Conservation (phyloP, 2,329 filamentous ascomycete species). For the Westerdykella ornata region DNA sequence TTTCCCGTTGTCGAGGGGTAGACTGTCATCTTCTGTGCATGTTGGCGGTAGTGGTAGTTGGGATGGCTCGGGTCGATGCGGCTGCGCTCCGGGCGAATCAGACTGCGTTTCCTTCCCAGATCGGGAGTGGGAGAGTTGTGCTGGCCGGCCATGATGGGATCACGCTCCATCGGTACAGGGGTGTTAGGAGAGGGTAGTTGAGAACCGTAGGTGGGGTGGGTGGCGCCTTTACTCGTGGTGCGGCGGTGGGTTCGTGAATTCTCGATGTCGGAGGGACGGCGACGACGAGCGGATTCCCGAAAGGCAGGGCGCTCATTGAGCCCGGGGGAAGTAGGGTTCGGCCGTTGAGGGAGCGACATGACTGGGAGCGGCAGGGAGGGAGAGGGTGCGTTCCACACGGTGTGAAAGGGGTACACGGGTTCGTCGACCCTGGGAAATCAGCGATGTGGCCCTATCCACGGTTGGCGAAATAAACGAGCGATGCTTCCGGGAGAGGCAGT, state of each 20-base stretch:
- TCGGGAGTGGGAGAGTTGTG: constrained; percentile 41
- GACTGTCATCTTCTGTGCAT: constrained; percentile 87
- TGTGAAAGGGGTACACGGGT: no score
- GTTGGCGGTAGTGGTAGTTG: constrained; percentile 92
- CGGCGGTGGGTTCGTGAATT: constrained; percentile 46
- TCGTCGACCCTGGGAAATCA: background rate
- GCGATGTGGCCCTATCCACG: background rate
- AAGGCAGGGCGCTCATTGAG: constrained; percentile 48
- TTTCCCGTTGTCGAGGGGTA: constrained; percentile 88
- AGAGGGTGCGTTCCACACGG: constrained; percentile 13
- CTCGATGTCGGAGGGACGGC: constrained; percentile 64
- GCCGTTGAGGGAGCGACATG: constrained; percentile 53
- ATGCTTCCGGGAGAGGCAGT: constrained; percentile 1
- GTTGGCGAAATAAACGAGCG: constrained; percentile 1
- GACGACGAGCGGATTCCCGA: constrained; percentile 62
- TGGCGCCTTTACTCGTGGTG: constrained; percentile 32
- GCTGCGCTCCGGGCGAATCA: constrained; percentile 83
- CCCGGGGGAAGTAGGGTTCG: constrained; percentile 56
- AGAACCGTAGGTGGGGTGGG: constrained; percentile 37
- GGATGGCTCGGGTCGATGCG: constrained; percentile 81
- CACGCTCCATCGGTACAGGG: constrained; percentile 42
- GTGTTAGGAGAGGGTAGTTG: constrained; percentile 43
- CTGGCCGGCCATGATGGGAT: constrained; percentile 46
- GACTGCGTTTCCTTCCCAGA: constrained; percentile 68
- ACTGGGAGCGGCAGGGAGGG: constrained; percentile 14